Percentiles rank a stretch among this genome's conserved stretches.
phyloP scores from a whole-genome alignment of 306 rosid species.

The Trichosanthes truncata region DNA sequence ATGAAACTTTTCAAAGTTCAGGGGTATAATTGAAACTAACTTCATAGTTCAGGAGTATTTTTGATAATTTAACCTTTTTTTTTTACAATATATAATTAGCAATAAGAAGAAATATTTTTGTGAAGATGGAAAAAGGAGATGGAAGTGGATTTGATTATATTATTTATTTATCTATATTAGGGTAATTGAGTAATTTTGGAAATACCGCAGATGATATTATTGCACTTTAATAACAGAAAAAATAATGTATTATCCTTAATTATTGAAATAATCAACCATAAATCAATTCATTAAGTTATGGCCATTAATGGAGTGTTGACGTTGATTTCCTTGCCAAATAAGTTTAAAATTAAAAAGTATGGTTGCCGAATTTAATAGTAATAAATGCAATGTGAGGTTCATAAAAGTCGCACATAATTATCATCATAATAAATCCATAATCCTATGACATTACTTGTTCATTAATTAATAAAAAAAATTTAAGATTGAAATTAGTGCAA shows the following conservation, averaged over 20 bases:
- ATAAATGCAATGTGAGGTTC: background rate
- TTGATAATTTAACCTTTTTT: no score
- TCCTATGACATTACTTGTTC: background rate
- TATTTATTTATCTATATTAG: background rate
- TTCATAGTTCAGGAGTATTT: no score
- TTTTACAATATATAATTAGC: no score
- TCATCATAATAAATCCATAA: background rate
- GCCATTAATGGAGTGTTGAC: background rate
- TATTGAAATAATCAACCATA: background rate
- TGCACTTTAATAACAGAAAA: background rate
- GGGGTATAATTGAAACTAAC: no score
- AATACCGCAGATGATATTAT: background rate
- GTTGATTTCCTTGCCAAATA: background rate
- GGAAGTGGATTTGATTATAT: background rate
- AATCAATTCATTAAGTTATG: background rate
- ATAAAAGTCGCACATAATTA: constrained; percentile 7
- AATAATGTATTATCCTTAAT: background rate
- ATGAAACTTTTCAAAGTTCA: no score
- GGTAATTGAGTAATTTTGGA: background rate
- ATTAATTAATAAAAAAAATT: constrained; percentile 4
- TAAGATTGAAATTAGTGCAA: background rate
- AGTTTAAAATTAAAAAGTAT: background rate
- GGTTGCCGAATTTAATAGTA: background rate
- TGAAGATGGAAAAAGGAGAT: no score
- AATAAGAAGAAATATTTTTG: no score